Conservation (phyloP, 2,329 filamentous ascomycete genomes). For the Emergomyces pasteurianus region DNA sequence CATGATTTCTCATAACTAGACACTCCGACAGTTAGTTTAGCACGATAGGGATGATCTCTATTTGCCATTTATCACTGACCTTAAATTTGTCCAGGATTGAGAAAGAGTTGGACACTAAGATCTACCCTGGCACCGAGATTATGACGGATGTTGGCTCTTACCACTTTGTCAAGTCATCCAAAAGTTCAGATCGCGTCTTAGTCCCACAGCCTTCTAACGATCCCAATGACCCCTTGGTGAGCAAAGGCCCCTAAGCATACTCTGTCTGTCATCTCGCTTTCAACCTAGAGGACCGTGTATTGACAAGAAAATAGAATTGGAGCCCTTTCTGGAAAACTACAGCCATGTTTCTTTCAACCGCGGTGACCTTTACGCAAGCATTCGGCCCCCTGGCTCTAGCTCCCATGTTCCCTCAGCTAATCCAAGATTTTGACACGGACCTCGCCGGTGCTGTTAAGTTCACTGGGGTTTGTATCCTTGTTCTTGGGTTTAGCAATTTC, state of each 20-base stretch:
- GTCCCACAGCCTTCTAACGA: slow-evolving; percentile 40
- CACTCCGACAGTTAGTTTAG: slow-evolving; percentile 15
- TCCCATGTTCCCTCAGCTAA: slow-evolving; percentile 49
- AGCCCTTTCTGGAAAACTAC: slow-evolving; percentile 36
- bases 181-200: slow-evolving; percentile 26
- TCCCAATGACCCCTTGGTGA: slow-evolving; percentile 35
- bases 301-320: slow-evolving; percentile 32
- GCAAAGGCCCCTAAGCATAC: neutral
- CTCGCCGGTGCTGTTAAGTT: slow-evolving; percentile 45
- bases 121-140: slow-evolving; percentile 47
- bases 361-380: slow-evolving; percentile 42
- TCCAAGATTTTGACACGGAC: slow-evolving; percentile 42
- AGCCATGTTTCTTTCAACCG: slow-evolving; percentile 35
- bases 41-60: no score
- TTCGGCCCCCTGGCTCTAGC: slow-evolving; percentile 44
- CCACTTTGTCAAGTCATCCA: slow-evolving; percentile 49
- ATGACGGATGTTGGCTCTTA: slow-evolving; percentile 50
- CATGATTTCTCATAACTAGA: slow-evolving; percentile 5
- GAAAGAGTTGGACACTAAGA: slow-evolving; percentile 40
- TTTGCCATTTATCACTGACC: neutral
- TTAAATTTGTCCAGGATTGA: slow-evolving; percentile 29
- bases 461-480: slow-evolving; percentile 44
- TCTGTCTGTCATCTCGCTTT: neutral
- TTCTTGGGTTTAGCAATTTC: slow-evolving; percentile 49
- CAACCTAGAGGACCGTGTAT: neutral